Evolutionary conservation across 2,329 filamentous ascomycete species (phyloP).

Genomic region (Diaporthe aspalathi): DNA sequence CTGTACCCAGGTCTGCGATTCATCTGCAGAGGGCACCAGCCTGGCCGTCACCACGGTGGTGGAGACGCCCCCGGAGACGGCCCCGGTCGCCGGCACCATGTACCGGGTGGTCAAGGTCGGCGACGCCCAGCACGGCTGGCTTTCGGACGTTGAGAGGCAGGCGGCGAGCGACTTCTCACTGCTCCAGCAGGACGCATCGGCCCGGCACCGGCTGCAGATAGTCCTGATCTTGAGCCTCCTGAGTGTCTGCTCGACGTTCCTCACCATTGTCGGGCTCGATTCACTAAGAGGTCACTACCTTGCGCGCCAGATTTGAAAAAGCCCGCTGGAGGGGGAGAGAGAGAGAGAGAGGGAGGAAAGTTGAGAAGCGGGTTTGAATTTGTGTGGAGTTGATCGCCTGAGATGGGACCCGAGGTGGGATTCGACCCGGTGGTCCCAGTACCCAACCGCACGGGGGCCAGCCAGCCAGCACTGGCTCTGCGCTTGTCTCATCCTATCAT

Average conservation of each 20-base stretch:
- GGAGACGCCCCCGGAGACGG: conserved; percentile 9
- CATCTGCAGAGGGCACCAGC: conserved; percentile 15
- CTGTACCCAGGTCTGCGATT: neutral
- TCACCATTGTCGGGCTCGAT: conserved; percentile 36
- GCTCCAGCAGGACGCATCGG: conserved; percentile 2
- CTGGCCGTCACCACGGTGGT: conserved; percentile 5
- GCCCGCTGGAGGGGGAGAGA: neutral
- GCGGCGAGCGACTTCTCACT: neutral
- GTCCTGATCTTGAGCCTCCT: conserved; percentile 34
- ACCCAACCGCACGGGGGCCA: conserved; percentile 19
- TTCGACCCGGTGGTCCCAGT: conserved; percentile 10
- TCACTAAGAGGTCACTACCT: conserved; percentile 35
- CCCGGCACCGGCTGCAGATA: conserved; percentile 32
- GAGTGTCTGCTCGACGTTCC: conserved; percentile 35
- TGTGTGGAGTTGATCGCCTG: conserved; percentile 20
- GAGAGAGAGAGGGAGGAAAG: too few species aligned
- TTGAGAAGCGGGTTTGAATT: conserved; percentile 26
- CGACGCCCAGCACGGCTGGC: conserved; percentile 21
- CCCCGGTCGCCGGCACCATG: conserved; percentile 25
- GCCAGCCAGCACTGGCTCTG: conserved; percentile 8
- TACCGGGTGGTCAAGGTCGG: conserved; percentile 27
- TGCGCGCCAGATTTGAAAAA: conserved; percentile 15
- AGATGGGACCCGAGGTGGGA: conserved; percentile 31
- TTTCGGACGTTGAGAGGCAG: conserved; percentile 37
- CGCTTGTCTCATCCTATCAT: conserved; percentile 29